Evolutionary conservation across 2,329 filamentous ascomycete species (phyloP).

Genomic region (Tympanopsis confertula): DNA sequence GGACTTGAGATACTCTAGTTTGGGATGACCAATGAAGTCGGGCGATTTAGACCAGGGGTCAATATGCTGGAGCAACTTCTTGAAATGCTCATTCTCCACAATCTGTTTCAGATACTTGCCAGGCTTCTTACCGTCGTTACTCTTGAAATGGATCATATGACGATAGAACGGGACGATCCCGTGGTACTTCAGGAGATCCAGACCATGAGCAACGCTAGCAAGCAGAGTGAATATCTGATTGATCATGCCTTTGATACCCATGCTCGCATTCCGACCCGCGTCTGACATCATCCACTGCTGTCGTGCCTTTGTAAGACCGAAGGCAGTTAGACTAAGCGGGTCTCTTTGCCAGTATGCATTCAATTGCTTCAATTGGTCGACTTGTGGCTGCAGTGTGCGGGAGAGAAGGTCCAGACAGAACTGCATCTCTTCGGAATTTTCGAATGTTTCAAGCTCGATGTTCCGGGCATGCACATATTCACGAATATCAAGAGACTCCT

Average conservation of each 20-base stretch:
- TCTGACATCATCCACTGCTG: slow-evolving; percentile 62
- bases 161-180: slow-evolving; percentile 88
- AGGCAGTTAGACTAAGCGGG: slow-evolving; percentile 75
- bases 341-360: slow-evolving; percentile 81
- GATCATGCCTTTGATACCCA: slow-evolving; percentile 70
- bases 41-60: slow-evolving; percentile 59
- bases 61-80: slow-evolving; percentile 73
- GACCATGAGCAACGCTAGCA: slow-evolving; percentile 70
- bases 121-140: slow-evolving; percentile 55
- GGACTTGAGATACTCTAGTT: slow-evolving; percentile 72
- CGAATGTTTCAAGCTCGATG: slow-evolving; percentile 69
- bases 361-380: slow-evolving; percentile 67
- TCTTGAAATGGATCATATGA: slow-evolving; percentile 64
- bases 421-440: slow-evolving; percentile 79
- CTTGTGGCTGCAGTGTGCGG: slow-evolving; percentile 66
- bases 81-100: slow-evolving; percentile 61
- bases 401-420: slow-evolving; percentile 71
- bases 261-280: slow-evolving; percentile 58
- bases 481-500: slow-evolving; percentile 86
- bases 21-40: slow-evolving; percentile 86
- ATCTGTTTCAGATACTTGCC: slow-evolving; percentile 72
- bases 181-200: slow-evolving; percentile 89
- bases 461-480: slow-evolving; percentile 78
- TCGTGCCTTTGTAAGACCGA: slow-evolving; percentile 64
- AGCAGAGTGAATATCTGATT: slow-evolving; percentile 67